phyloP scores from a whole-genome alignment of 768 basidiomycete genomes.

The Pholiota microspora region DNA sequence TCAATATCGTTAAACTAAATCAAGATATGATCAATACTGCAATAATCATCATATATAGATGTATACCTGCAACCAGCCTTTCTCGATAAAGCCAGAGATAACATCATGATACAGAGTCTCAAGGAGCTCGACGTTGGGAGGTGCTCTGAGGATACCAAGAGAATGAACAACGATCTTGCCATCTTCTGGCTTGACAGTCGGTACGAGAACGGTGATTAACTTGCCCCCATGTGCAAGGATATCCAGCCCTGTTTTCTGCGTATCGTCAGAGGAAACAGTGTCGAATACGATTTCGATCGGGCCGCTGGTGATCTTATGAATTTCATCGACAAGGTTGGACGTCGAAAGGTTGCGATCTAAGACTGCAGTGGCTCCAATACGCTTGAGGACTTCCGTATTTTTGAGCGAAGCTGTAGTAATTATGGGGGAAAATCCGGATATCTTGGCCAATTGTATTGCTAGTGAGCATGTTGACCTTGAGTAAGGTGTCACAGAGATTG shows the following conservation, averaged over 20 bases:
- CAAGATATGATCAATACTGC: background rate
- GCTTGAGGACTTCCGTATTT: constrained; percentile 28
- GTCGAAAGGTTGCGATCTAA: constrained; percentile 27
- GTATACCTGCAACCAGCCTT: constrained; percentile 20
- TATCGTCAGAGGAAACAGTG: constrained; percentile 19
- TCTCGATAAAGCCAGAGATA: constrained; percentile 14
- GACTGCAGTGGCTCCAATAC: constrained; percentile 38
- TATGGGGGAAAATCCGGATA: constrained; percentile 39
- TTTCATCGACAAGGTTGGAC: constrained; percentile 15
- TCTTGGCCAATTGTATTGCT: constrained; percentile 36
- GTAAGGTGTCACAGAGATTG: no score
- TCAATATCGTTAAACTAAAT: background rate
- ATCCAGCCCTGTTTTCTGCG: constrained; percentile 22
- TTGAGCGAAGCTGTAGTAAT: constrained; percentile 35
- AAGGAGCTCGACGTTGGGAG: constrained; percentile 16
- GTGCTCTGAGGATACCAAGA: constrained; percentile 9
- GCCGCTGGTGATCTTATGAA: constrained; percentile 19
- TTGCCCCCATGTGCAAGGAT: constrained; percentile 21
- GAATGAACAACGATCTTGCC: constrained; percentile 12
- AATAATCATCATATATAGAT: background rate
- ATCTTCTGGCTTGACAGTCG: background rate
- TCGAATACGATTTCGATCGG: constrained; percentile 27
- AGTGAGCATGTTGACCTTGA: background rate
- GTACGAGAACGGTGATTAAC: constrained; percentile 1
- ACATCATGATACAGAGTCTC: constrained; percentile 14